Evolutionary conservation across 176 grass and related monocot genomes (phyloP).

Genomic region (Triticum timopheevii): DNA sequence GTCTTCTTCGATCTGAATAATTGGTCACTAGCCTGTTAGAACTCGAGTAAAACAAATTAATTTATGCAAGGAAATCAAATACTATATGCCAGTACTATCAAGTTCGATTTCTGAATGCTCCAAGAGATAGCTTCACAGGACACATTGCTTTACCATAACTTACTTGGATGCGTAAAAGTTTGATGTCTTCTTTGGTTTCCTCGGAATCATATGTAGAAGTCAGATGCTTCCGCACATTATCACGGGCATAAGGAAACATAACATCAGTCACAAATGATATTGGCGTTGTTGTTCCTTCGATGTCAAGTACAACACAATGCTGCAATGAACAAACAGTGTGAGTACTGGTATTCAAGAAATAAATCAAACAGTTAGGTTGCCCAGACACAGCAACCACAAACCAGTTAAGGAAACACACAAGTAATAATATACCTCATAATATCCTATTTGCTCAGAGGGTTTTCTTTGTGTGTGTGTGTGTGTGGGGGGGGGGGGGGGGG

Average conservation of each 20-base stretch:
- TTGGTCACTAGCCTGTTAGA: slow-evolving; percentile 22
- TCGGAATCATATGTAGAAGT: slow-evolving; percentile 63
- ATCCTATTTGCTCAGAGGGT: background rate
- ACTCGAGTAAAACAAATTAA: slow-evolving; percentile 29
- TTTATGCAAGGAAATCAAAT: background rate
- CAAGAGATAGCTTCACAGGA: background rate
- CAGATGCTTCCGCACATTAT: slow-evolving; percentile 89
- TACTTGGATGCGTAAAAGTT: slow-evolving; percentile 82
- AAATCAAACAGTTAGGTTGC: background rate
- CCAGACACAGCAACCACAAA: slow-evolving; percentile 18
- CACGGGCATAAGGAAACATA: slow-evolving; percentile 91
- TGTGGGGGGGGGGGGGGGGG: too few species aligned
- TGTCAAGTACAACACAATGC: slow-evolving; percentile 82
- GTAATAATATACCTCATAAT: background rate
- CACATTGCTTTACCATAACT: slow-evolving; percentile 20
- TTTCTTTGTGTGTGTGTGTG: background rate
- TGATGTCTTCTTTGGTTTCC: slow-evolving; percentile 93
- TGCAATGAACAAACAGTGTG: slow-evolving; percentile 16
- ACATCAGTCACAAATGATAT: slow-evolving; percentile 94
- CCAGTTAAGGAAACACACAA: background rate
- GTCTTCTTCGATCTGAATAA: slow-evolving; percentile 81
- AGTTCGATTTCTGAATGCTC: background rate
- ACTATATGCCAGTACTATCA: background rate
- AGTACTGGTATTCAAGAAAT: slow-evolving; percentile 2
- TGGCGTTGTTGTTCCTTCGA: slow-evolving; percentile 95